Evolutionary conservation across 257 asterid species (phyloP), one percentile per base, ranked within the genome.

Genomic region (Capsicum baccatum): DNA sequence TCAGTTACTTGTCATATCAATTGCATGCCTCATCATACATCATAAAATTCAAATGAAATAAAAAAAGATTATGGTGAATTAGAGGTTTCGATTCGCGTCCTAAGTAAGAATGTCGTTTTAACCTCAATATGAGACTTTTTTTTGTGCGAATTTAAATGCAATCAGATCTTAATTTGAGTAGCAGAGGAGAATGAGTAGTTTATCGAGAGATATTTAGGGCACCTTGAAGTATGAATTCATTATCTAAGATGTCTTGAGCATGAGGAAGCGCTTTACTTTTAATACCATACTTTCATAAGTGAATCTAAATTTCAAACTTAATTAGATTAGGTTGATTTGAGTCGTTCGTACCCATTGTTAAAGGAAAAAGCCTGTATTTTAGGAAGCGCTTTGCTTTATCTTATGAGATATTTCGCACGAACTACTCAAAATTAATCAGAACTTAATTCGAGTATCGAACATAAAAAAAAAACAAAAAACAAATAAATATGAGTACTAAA

Each of bases 1-100:
- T 76, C 81, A 76, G 81, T 76, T 76, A 76, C 63, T 52, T 12
- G 81, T 76, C 81, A 50, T 76, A 52, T 76, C 81, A 76, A 76
- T 76, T 55, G 44, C 44, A 39, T 39, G 19, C 48, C 26, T 76
- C 81, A 76, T 9, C 81, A 52, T 52, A 26, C 48, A 76, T 76
- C 81, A 73, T 42, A 76, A 76, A 8, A 7, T 26, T 50, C 6
- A 70, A 9, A 73, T 14, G 16, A 39, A 39, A 15, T 39, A 35
- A 71, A n/a, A 63, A 26, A 63, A 26, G 16, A 4, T 63, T 63
- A 12, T 1, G 0, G 15, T 54, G 6, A 63, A 63, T 21, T 19
- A 2, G 5, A 26, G 17, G 10, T 64, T 11, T 64, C 5, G 5
- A 8, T 26, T 13, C 14, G n/a, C 26, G 8, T 26, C 5, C 6